Percentiles rank a stretch among this genome's conserved stretches.
These are phyloP conservation scores for Pseudogymnoascus sp. DNA, from an alignment of 2,329 filamentous ascomycete genomes.

Conservation along the genomic window DNA sequence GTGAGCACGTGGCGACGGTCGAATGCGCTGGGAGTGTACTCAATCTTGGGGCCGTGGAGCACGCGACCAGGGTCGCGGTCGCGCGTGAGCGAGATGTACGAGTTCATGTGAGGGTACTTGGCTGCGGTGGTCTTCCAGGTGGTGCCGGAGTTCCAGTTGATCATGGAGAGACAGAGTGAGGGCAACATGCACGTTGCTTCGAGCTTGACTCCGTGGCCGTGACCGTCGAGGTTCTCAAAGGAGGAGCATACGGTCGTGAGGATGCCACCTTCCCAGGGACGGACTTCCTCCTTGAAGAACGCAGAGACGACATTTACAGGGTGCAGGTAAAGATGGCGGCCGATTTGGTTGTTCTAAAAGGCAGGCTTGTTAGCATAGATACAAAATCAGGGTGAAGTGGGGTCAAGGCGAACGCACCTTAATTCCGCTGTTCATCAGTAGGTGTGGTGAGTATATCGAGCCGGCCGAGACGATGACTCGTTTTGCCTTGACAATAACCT, in stretches of 20 bases:
- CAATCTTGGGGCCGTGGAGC: conserved; percentile 57
- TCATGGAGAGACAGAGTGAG: conserved; percentile 49
- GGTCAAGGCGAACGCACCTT: conserved; percentile 35
- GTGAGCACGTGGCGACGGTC: conserved; percentile 66
- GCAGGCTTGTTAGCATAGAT: neutral
- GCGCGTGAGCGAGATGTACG: conserved; percentile 64
- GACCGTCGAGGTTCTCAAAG: conserved; percentile 71
- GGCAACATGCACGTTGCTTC: conserved; percentile 71
- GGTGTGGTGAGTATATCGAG: conserved; percentile 64
- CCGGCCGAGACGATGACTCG: conserved; percentile 74
- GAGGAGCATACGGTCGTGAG: conserved; percentile 69
- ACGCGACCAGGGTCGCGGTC: conserved; percentile 71
- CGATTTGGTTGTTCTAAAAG: conserved; percentile 64
- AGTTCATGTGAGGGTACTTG: conserved; percentile 59
- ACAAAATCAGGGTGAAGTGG: neutral
- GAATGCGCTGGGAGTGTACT: conserved; percentile 62
- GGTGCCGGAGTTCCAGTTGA: conserved; percentile 60
- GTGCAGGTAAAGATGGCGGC: conserved; percentile 73
- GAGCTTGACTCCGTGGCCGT: conserved; percentile 75
- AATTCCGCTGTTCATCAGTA: conserved; percentile 71
- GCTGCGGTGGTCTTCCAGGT: conserved; percentile 65
- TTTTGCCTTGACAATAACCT: conserved; percentile 67
- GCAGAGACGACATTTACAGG: conserved; percentile 54
- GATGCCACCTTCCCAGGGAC: conserved; percentile 64
- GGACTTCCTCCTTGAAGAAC: conserved; percentile 60